These are phyloP conservation scores for Aspergillus arachidicola DNA, from an alignment of 2,329 filamentous ascomycete genomes.

Conservation along the genomic window DNA sequence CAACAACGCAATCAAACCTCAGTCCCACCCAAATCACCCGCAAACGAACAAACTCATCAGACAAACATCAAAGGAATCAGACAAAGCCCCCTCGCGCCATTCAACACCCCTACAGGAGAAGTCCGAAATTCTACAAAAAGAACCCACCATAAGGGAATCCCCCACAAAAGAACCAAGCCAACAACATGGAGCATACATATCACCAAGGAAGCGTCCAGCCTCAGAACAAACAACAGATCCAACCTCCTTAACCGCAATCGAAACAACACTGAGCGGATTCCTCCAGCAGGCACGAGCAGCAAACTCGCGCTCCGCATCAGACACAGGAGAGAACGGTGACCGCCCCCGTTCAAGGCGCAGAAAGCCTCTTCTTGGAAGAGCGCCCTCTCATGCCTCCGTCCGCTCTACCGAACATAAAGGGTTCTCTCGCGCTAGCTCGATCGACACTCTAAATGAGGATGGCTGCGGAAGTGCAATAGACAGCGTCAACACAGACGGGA, in stretches of 20 bases:
- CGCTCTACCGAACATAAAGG: slow-evolving; percentile 26
- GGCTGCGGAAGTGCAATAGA: slow-evolving; percentile 42
- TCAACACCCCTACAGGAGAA: background rate
- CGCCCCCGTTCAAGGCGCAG: slow-evolving; percentile 27
- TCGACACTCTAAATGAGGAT: slow-evolving; percentile 52
- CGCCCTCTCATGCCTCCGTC: slow-evolving; percentile 42
- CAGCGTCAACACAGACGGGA: slow-evolving; percentile 28
- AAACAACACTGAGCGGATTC: slow-evolving; percentile 44
- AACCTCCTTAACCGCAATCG: slow-evolving; percentile 32
- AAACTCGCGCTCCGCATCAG: slow-evolving; percentile 31
- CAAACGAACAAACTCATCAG: background rate
- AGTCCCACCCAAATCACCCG: background rate
- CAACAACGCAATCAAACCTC: slow-evolving; percentile 6
- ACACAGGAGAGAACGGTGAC: slow-evolving; percentile 23
- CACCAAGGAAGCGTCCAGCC: slow-evolving; percentile 22
- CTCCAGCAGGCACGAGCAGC: slow-evolving; percentile 43
- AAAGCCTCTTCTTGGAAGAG: slow-evolving; percentile 46
- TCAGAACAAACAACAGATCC: slow-evolving; percentile 17
- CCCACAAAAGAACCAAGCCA: slow-evolving; percentile 2
- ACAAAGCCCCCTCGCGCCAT: background rate
- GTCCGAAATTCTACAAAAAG: background rate
- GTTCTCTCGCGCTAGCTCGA: slow-evolving; percentile 51
- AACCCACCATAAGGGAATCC: background rate
- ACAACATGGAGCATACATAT: background rate
- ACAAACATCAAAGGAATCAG: background rate